Evolutionary conservation across 768 basidiomycete species (phyloP).

Genomic region (Pleurotus pulmonarius): DNA sequence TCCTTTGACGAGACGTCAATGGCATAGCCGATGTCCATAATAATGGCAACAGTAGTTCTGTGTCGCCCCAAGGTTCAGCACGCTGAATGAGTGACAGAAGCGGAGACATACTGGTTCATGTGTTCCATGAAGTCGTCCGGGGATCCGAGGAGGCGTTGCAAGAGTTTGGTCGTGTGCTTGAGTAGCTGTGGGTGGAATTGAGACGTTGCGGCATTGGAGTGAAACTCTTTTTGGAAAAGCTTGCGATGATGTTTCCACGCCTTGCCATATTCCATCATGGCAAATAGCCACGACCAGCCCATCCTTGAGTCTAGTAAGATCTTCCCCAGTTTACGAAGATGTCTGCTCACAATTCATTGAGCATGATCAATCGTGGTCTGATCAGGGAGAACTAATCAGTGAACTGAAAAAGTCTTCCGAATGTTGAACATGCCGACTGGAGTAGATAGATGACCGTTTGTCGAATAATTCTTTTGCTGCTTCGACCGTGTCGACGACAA

Average conservation of each 20-base stretch:
- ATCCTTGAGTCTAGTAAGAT: constrained; percentile 24
- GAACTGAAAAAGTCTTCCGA: neutral
- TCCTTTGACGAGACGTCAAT: constrained; percentile 31
- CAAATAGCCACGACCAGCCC: constrained; percentile 37
- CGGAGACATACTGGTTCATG: constrained; percentile 32
- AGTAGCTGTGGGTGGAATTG: constrained; percentile 26
- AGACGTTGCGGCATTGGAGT: constrained; percentile 21
- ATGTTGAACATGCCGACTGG: constrained; percentile 25
- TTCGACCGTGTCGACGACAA: constrained; percentile 32
- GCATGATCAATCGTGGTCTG: constrained; percentile 25
- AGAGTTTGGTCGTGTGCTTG: constrained; percentile 25
- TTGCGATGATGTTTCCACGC: constrained; percentile 37
- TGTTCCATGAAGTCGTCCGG: constrained; percentile 35
- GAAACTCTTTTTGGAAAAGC: constrained; percentile 39
- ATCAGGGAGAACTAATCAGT: neutral
- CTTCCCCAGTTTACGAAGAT: neutral
- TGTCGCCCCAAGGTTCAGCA: neutral
- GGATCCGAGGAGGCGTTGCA: constrained; percentile 26
- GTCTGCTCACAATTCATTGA: constrained; percentile 19
- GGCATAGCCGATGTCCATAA: constrained; percentile 34
- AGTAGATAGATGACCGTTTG: constrained; percentile 38
- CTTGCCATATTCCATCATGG: constrained; percentile 35
- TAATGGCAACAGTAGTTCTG: constrained; percentile 8
- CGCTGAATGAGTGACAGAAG: neutral
- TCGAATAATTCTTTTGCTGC: constrained; percentile 36